Evolutionary conservation across 2,329 filamentous ascomycete species (phyloP).

Genomic region (Parastagonospora nodorum): DNA sequence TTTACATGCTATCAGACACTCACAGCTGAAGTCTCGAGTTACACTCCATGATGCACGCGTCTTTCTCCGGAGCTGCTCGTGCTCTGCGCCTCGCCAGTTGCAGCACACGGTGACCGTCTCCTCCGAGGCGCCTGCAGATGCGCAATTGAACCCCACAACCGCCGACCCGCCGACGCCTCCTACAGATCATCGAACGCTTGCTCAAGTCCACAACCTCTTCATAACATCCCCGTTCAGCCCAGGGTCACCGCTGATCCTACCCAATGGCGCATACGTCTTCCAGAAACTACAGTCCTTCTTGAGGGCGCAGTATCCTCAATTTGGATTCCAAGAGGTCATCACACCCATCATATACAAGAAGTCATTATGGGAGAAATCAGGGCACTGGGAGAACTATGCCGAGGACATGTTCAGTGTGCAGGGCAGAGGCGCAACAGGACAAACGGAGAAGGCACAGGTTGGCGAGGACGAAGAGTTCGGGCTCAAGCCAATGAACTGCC

Average conservation of each 20-base stretch:
- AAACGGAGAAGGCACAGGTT: slow-evolving; percentile 50
- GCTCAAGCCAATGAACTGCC: slow-evolving; percentile 92
- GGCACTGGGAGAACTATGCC: slow-evolving; percentile 87
- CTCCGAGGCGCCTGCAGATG: slow-evolving; percentile 18
- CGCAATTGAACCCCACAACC: slow-evolving; percentile 38
- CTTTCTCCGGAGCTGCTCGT: slow-evolving; percentile 39
- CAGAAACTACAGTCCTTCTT: slow-evolving; percentile 83
- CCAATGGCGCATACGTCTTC: slow-evolving; percentile 80
- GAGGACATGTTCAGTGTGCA: slow-evolving; percentile 90
- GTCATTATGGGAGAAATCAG: slow-evolving; percentile 82
- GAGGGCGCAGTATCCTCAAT: slow-evolving; percentile 80
- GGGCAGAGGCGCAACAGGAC: slow-evolving; percentile 55
- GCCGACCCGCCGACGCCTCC: slow-evolving; percentile 44
- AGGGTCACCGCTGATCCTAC: slow-evolving; percentile 82
- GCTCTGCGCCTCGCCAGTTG: slow-evolving; percentile 35
- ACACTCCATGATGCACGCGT: slow-evolving; percentile 11
- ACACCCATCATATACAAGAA: slow-evolving; percentile 92
- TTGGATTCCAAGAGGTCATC: slow-evolving; percentile 87
- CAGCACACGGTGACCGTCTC: slow-evolving; percentile 29
- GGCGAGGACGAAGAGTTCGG: slow-evolving; percentile 75
- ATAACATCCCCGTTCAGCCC: slow-evolving; percentile 80
- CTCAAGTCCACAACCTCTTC: slow-evolving; percentile 71
- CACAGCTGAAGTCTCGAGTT: slow-evolving; percentile 5
- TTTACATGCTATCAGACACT: slow-evolving; percentile 12
- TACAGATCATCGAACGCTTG: slow-evolving; percentile 58